These are phyloP conservation scores for Hansenula sp. DNA, from an alignment of 1,139 yeast species.

Conservation along the genomic window DNA sequence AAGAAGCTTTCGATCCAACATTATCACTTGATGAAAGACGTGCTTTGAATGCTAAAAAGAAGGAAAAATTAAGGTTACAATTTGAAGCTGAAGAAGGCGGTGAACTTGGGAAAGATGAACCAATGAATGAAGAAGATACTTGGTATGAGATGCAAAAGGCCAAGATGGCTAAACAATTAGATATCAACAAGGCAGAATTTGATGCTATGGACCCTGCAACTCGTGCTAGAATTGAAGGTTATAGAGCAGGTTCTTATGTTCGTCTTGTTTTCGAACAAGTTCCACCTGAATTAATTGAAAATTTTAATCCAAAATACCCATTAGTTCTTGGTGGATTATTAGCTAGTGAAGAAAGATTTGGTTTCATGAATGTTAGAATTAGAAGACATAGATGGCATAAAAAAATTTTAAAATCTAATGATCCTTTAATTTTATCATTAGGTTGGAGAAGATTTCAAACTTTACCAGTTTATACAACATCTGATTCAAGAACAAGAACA, in stretches of 20 bases:
- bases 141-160: conserved; percentile 98
- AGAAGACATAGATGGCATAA: conserved; percentile 99
- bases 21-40: conserved; percentile 66
- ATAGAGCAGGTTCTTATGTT: conserved; percentile 90
- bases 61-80: conserved; percentile 81
- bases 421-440: conserved; percentile 86
- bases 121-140: conserved; percentile 75
- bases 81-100: conserved; percentile 84
- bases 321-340: conserved; percentile 86
- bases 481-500: conserved; percentile 95
- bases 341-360: conserved; percentile 89
- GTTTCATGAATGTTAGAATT: conserved; percentile 86
- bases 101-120: conserved; percentile 67
- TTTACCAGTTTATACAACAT: conserved; percentile 89
- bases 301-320: conserved; percentile 82
- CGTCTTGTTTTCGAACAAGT: conserved; percentile 77
- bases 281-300: conserved; percentile 88
- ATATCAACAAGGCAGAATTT: conserved; percentile 80
- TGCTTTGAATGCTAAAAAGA: conserved; percentile 78
- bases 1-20: conserved; percentile 25
- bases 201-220: conserved; percentile 71
- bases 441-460: conserved; percentile 99
- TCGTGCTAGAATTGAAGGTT: conserved; percentile 84
- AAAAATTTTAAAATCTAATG: conserved; percentile 90
- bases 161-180: conserved; percentile 93